phyloP scores from a whole-genome alignment of 2,329 filamentous ascomycete species.

The Fusarium temperatum region DNA sequence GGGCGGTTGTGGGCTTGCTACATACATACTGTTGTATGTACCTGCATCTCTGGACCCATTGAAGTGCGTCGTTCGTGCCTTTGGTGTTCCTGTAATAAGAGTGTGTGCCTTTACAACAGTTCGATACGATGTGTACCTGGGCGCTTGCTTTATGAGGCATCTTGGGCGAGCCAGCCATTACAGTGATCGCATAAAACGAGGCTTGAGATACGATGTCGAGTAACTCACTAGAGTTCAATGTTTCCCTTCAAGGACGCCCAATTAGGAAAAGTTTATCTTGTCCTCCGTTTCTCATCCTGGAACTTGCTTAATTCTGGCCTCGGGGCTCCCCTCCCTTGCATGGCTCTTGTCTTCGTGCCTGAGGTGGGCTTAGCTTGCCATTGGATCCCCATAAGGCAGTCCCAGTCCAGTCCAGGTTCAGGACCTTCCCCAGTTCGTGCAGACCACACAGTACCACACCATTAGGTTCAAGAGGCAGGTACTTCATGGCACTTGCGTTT shows the following conservation, averaged over 20 bases:
- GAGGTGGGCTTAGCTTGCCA: conserved; percentile 18
- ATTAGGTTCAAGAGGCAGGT: conserved; percentile 1
- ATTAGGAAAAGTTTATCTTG: conserved; percentile 23
- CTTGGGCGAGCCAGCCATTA: neutral
- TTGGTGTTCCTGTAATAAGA: conserved; percentile 1
- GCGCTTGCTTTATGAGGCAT: conserved; percentile 6
- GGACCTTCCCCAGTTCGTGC: conserved; percentile 25
- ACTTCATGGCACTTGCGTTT: conserved; percentile 18
- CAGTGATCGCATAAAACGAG: conserved; percentile 21
- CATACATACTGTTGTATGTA: conserved; percentile 12
- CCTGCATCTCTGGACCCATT: conserved; percentile 27
- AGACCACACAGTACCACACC: conserved; percentile 21
- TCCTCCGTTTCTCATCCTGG: conserved; percentile 13
- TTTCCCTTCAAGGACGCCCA: conserved; percentile 7
- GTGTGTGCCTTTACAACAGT: neutral
- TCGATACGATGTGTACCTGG: neutral
- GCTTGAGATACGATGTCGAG: conserved; percentile 4
- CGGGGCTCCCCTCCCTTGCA: conserved; percentile 20
- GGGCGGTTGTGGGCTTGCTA: conserved; percentile 3
- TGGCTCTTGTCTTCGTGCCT: conserved; percentile 23
- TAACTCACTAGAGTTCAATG: conserved; percentile 3
- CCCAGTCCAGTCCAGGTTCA: neutral
- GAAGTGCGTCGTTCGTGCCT: conserved; percentile 12
- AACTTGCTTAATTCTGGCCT: conserved; percentile 8
- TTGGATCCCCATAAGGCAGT: conserved; percentile 15